Percentiles rank a stretch among this genome's conserved stretches.
phyloP scores from a whole-genome alignment of 495 filamentous ascomycete species.

The Cercophora scortea region DNA sequence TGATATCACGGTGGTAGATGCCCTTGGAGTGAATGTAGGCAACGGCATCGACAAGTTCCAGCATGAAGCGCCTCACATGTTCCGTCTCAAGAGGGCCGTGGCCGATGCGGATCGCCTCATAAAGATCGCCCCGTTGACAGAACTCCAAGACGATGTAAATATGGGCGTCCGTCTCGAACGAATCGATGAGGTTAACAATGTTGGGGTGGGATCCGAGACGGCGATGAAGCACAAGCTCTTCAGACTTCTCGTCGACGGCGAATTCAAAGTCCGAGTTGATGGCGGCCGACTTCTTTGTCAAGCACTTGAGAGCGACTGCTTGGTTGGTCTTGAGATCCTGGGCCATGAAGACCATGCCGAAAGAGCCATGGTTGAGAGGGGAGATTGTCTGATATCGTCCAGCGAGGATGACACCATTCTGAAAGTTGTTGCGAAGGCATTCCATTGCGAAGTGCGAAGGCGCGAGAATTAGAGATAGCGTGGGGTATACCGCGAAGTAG shows the following conservation, averaged over 20 bases:
- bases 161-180: conserved; percentile 86
- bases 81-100: conserved; percentile 88
- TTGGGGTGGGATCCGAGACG: conserved; percentile 75
- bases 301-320: conserved; percentile 86
- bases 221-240: conserved; percentile 77
- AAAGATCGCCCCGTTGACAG: conserved; percentile 92
- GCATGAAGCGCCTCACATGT: conserved; percentile 94
- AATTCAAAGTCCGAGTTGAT: conserved; percentile 44
- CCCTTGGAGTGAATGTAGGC: conserved; percentile 85
- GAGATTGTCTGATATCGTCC: conserved; percentile 85
- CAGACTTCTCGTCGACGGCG: conserved; percentile 72
- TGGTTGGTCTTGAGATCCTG: conserved; percentile 66
- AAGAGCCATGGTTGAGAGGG: conserved; percentile 96
- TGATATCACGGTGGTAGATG: conserved; percentile 96
- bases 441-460: conserved; percentile 52
- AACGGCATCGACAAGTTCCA: conserved; percentile 84
- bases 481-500: conserved; percentile 7
- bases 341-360: conserved; percentile 95
- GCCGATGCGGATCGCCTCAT: conserved; percentile 87
- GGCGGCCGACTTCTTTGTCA: conserved; percentile 66
- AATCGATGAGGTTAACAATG: conserved; percentile 86
- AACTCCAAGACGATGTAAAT: conserved; percentile 91
- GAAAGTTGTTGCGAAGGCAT: conserved; percentile 68
- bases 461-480: conserved; percentile 20
- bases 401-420: conserved; percentile 64